Base-by-base conservation (phyloP, 129 eudicot species). In the Ambrosia trifida region DNA sequence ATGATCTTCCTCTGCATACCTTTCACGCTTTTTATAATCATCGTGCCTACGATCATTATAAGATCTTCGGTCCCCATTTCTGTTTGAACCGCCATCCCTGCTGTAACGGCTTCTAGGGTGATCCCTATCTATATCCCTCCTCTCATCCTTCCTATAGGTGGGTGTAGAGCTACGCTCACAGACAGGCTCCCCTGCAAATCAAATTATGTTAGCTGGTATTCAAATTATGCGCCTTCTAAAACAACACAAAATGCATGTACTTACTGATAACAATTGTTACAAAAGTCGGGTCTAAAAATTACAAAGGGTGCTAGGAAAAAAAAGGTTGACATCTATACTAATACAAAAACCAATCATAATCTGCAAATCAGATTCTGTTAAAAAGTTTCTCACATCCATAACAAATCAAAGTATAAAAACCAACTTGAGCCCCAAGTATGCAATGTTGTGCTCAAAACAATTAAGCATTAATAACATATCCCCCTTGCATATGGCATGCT, bases 171-270 rank as follows among this genome's bases (percentile, higher is more conserved):
- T 81, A 28, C 73, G 87, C 12, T 76, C 88, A 72, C 70, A 80
- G 3, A 31, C 70, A 70, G 92, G 90, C 63, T 92, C 89, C 68
- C 83, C 96, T 93, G 85, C 11, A 79, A 75, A 71, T 43, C 73
- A 41, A 13, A 28, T 49, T 43, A 68, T 10, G 40, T 30, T 51
- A 52, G 43, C 63, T 68, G 47, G 78, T 80, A 54, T 45, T 35
- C 19, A 31, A 54, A 24, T 47, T 54, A 46, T 76, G 65, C 20
- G 7, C 11, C 62, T 19, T 56, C n/a, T 54, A 56, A 18, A 61
- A 16, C n/a, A 73, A n/a, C 71, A 62, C 54, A 63, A 24, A 56
- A 31, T n/a, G n/a, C 31, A 44, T 68, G 43, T 19, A 59, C 44
- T 31, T 59, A 4, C 13, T 59, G 65, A 59, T 59, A 5, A 31